Base-by-base conservation (phyloP, 106 monocot genomes). In the Dendrobium chrysotoxum region DNA sequence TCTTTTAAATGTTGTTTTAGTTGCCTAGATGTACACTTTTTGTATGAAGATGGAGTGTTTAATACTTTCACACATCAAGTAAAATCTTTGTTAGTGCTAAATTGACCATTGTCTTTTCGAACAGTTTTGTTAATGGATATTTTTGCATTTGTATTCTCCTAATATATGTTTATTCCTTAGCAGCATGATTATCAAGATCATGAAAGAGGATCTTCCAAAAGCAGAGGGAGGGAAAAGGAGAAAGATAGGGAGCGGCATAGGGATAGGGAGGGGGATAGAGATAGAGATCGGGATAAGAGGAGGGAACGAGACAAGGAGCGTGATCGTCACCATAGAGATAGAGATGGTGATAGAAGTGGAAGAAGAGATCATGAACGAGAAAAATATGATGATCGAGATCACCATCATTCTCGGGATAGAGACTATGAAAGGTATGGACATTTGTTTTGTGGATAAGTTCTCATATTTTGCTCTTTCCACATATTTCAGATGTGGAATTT, bases 161-260 rank as follows among this genome's bases (percentile, higher is more conserved):
- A 35, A 71, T 7, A 35, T 71, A 12, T 45, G 30, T 21, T 76
- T 46, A 25, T n/a, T 11, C 38, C 5, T 26, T 44, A 66, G 79
- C 79, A 79, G 79, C 38, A 39, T 64, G 79, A 67, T 67, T 65
- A 7, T 40, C 40, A 39, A 44, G 45, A 45, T 13, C 75, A 25
- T 65, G 79, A 66, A 41, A 79, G 79, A 65, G 40, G 66, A 4
- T 79, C 79, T 40, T 79, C 65, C 30, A 79, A 79, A 25, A 79
- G 40, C 66, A 79, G 79, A 66, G 79, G 66, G 3, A 79, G n/a
- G 41, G 79, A 65, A 55, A 78, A 45, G 39, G 78, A 79, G 35
- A 35, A 35, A 35, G 35, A 35, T 35, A 35, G 35, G 35, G 35
- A 35, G 35, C 35, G 35, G 35, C 35, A 35, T 35, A 35, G 35